phyloP scores from a whole-genome alignment of 2,329 filamentous ascomycete genomes.

The Penicillium brasilianum region DNA sequence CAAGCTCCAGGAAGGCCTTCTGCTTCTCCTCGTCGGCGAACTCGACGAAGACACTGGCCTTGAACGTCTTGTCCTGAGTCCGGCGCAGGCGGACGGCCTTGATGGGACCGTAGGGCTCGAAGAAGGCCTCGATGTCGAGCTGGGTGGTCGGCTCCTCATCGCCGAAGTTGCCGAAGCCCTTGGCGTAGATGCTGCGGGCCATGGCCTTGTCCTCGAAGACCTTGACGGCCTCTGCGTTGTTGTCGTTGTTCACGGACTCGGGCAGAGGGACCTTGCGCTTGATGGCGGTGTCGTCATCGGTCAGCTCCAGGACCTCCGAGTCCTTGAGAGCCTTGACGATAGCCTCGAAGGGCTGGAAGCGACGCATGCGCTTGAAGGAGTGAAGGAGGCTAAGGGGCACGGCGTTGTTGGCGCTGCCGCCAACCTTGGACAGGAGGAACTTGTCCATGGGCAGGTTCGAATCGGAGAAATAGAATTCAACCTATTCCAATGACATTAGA shows the following conservation, averaged over 20 bases:
- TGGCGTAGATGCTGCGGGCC: constrained; percentile 81
- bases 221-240: constrained; percentile 59
- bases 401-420: constrained; percentile 73
- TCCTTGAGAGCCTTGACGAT: constrained; percentile 82
- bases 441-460: constrained; percentile 88
- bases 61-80: constrained; percentile 74
- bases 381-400: constrained; percentile 78
- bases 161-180: constrained; percentile 82
- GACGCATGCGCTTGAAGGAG: constrained; percentile 94
- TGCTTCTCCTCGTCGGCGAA: constrained; percentile 80
- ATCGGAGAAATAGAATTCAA: constrained; percentile 96
- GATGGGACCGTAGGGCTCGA: constrained; percentile 76
- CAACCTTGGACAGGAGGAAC: constrained; percentile 79
- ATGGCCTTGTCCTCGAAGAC: constrained; percentile 69
- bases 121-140: constrained; percentile 93
- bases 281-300: constrained; percentile 72
- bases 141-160: constrained; percentile 78
- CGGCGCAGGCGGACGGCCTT: constrained; percentile 88
- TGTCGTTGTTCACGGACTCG: constrained; percentile 59
- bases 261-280: constrained; percentile 75
- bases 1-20: constrained; percentile 77
- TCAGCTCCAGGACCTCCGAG: constrained; percentile 73
- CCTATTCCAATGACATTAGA: constrained; percentile 55
- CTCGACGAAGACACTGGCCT: constrained; percentile 95
- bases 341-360: constrained; percentile 85